phyloP scores from a whole-genome alignment of 495 filamentous ascomycete species.

The Letharia columbiana region DNA sequence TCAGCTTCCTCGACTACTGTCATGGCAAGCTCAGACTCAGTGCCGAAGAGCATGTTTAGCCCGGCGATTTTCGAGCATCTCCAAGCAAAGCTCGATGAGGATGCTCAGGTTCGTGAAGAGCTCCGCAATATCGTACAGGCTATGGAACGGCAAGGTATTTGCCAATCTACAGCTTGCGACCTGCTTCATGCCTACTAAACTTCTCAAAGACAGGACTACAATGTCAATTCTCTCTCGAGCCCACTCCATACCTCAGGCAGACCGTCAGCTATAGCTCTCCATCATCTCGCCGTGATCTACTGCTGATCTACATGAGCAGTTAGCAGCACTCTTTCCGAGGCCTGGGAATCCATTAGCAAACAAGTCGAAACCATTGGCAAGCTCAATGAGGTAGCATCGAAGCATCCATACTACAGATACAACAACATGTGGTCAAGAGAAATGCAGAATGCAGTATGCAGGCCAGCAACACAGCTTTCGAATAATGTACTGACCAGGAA shows the following conservation, averaged over 20 bases:
- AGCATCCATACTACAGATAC: conserved; percentile 93
- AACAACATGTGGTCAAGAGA: conserved; percentile 77
- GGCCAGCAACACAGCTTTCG: neutral
- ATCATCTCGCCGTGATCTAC: neutral
- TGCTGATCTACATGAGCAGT: conserved; percentile 10
- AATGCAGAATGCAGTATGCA: conserved; percentile 66
- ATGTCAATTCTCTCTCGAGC: conserved; percentile 77
- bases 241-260: conserved; percentile 71
- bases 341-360: conserved; percentile 47
- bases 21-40: conserved; percentile 12
- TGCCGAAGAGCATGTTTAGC: conserved; percentile 49
- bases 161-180: neutral
- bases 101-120: conserved; percentile 68
- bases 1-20: neutral
- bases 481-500: conserved; percentile 1
- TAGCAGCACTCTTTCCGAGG: conserved; percentile 41
- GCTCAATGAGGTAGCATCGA: conserved; percentile 62
- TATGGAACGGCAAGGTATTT: conserved; percentile 60
- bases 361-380: conserved; percentile 48
- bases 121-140: conserved; percentile 70
- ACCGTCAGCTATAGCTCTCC: conserved; percentile 48
- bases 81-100: conserved; percentile 83
- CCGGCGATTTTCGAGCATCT: conserved; percentile 79
- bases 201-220: conserved; percentile 46
- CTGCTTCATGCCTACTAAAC: conserved; percentile 4